Conservation (phyloP, 306 rosid species). For the Cajanus cajan region DNA sequence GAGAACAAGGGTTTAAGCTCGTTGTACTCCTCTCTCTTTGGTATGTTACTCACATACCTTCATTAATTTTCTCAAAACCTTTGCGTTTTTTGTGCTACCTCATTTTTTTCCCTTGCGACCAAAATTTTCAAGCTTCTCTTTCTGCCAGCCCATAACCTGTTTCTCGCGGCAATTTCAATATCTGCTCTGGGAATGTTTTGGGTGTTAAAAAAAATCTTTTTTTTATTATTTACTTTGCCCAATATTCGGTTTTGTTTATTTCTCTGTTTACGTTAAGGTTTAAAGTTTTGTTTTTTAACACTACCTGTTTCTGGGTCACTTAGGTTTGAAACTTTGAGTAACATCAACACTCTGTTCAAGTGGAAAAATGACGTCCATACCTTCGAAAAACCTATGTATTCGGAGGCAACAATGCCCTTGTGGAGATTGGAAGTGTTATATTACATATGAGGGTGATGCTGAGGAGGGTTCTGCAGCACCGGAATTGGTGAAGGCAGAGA, state of each 20-base stretch:
- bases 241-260: not conserved
- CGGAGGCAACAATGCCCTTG: constrained; percentile 95
- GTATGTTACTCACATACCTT: constrained; percentile 13
- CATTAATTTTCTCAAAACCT: not conserved
- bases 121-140: not conserved
- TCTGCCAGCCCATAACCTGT: not conserved
- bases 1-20: constrained; percentile 31
- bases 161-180: constrained; percentile 1
- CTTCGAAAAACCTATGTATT: constrained; percentile 79
- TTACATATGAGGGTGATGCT: constrained; percentile 65
- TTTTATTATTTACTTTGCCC: not conserved
- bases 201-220: not conserved
- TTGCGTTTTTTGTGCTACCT: not conserved
- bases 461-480: constrained; percentile 60
- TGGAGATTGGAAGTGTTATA: constrained; percentile 96
- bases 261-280: not conserved
- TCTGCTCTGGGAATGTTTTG: not conserved
- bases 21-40: constrained; percentile 12
- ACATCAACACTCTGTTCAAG: constrained; percentile 10
- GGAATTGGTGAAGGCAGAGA: constrained; percentile 56
- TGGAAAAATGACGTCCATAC: constrained; percentile 52
- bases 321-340: constrained; percentile 27
- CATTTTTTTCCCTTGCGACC: not conserved
- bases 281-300: not conserved
- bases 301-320: constrained; percentile 26